Conservation (phyloP, 2,329 filamentous ascomycete species). For the Verruconis gallopava region DNA sequence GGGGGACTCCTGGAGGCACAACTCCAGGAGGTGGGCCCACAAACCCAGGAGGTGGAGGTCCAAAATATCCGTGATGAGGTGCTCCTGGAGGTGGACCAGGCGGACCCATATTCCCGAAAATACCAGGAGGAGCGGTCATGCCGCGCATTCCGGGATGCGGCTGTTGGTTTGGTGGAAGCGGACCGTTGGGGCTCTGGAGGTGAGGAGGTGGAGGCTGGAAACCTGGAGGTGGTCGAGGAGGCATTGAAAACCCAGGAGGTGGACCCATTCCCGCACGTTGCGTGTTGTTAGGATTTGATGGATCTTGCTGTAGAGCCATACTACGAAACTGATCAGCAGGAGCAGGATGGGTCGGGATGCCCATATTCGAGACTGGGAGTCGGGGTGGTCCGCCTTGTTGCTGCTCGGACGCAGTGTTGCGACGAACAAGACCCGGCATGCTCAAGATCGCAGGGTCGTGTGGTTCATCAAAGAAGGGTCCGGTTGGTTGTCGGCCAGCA, state of each 20-base stretch:
- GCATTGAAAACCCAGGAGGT: conserved; percentile 5
- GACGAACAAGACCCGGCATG: conserved; percentile 6
- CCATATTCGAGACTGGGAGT: conserved; percentile 8
- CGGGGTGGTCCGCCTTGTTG: conserved; percentile 1
- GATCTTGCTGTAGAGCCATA: conserved; percentile 1
- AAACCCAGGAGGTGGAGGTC: conserved; percentile 2
- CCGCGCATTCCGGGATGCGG: conserved; percentile 1
- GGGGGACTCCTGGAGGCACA: too few relatives aligned
- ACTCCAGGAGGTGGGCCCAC: too few relatives aligned
- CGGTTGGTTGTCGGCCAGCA: not conserved
- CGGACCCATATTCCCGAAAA: conserved; percentile 1
- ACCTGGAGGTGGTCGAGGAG: conserved; percentile 8
- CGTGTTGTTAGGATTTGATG: not conserved
- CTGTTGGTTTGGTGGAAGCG: conserved; percentile 2
- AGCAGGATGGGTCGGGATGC: conserved; percentile 9
- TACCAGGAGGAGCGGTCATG: conserved; percentile 1
- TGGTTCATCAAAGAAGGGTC: conserved; percentile 5
- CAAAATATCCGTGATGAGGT: conserved; percentile 5
- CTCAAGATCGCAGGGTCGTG: conserved; percentile 3
- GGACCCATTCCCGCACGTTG: conserved; percentile 7
- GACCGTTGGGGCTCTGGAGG: conserved; percentile 3
- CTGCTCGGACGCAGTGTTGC: conserved; percentile 8
- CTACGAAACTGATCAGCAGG: conserved; percentile 7
- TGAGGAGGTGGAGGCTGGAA: conserved; percentile 3
- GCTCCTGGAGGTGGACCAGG: not conserved